Conservation (phyloP, 2,329 filamentous ascomycete species). For the Aspergillus sergii region DNA sequence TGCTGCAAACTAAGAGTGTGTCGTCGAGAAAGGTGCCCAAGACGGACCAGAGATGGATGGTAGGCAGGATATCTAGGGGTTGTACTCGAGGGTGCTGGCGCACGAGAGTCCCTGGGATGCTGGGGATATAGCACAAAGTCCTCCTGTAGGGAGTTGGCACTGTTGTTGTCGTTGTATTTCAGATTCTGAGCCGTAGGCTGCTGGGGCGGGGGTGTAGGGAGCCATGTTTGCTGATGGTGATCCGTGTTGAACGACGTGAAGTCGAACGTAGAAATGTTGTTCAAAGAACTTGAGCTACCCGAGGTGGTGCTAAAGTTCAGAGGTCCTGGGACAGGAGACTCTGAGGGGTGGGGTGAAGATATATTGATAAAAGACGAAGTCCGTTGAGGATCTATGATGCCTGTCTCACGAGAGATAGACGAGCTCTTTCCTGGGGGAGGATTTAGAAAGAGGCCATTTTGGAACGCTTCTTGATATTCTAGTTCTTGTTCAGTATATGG, state of each 20-base stretch:
- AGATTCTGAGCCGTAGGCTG: slow-evolving; percentile 46
- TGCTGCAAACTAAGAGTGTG: slow-evolving; percentile 40
- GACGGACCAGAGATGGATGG: slow-evolving; percentile 36
- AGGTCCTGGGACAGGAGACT: slow-evolving; percentile 48
- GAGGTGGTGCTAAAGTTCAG: slow-evolving; percentile 48
- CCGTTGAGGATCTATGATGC: slow-evolving; percentile 44
- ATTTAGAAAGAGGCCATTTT: slow-evolving; percentile 47
- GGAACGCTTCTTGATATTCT: slow-evolving; percentile 27
- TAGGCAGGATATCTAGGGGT: slow-evolving; percentile 39
- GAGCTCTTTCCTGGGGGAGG: slow-evolving; percentile 28
- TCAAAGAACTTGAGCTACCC: slow-evolving; percentile 46
- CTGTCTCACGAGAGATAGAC: slow-evolving; percentile 43
- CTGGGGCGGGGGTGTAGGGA: slow-evolving; percentile 45
- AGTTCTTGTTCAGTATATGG: slow-evolving; percentile 13
- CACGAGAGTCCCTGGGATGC: slow-evolving; percentile 40
- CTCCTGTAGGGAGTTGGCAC: slow-evolving; percentile 35
- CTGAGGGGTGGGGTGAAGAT: slow-evolving; percentile 40
- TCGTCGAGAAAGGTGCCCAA: slow-evolving; percentile 38
- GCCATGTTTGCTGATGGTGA: slow-evolving; percentile 51
- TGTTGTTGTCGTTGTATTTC: slow-evolving; percentile 35
- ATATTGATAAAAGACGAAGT: slow-evolving; percentile 28
- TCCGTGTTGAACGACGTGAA: slow-evolving; percentile 53
- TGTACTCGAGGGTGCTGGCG: slow-evolving; percentile 37
- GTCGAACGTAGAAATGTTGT: slow-evolving; percentile 45
- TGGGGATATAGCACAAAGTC: slow-evolving; percentile 51